Evolutionary conservation across 192 early-diverging fungal species (phyloP), one percentile per base, ranked within the genome.

Genomic region (Helicostylum pulchrum): DNA sequence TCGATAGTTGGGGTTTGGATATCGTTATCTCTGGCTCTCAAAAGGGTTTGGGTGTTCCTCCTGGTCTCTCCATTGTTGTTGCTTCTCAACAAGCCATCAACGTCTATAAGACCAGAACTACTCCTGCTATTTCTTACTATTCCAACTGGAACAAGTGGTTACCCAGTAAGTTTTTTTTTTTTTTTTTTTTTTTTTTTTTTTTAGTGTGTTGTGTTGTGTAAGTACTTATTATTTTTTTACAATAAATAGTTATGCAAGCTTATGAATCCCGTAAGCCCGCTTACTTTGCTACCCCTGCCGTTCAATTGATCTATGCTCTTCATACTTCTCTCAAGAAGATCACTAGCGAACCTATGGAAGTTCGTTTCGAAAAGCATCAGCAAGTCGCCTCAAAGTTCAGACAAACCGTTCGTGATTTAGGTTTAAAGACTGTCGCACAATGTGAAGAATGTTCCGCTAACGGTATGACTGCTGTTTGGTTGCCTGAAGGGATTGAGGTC

Each of bases 271-370:
- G 94, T 62, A 92, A 93, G 60, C 85, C 89, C 30, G 84, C 85
- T 58, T 99, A 99, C 80, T 99, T 99, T 85, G 96, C 94, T 56
- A 99, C 96, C 31, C 96, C 96, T 11, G 86, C 92, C 49, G 96
- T 99, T 51, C 94, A 95, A 80, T 83, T 91, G 44, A 84, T 99
- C 73, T 82, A 88, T 75, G 94, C 94, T 23, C 88, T 99, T 36
- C 82, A 94, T 72, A 81, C 86, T 21, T 89, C 90, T 55, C 83
- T 99, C 58, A 80, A 84, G 72, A 89, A 91, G 77, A 76, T 95
- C 31, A 80, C 91, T 48, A 76, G 71, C 53, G 74, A 78, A 43
- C 74, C 85, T 45, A 78, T 98, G 80, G 92, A 94, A 65, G 55
- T 66, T 7, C 87, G 94, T 42, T 94, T 94, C 75, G 85, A 68